Conservation (phyloP, 1,284 basidiomycete species). For the Moesziomyces sp. region DNA sequence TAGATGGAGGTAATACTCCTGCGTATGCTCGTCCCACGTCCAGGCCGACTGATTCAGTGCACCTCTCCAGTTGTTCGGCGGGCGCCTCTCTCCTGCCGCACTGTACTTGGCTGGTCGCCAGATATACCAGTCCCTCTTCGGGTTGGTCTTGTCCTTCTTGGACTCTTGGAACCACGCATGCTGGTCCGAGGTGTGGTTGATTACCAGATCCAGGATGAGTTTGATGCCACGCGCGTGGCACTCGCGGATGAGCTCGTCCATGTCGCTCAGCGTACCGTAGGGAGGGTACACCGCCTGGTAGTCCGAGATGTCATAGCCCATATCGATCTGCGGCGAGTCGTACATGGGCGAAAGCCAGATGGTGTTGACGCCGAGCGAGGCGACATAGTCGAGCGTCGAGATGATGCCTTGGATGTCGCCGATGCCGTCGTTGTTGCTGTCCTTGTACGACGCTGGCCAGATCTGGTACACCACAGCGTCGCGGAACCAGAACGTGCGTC, state of each 20-base stretch:
- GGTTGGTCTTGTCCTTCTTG: constrained; percentile 72
- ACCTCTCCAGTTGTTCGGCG: constrained; percentile 79
- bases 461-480: constrained; percentile 69
- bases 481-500: constrained; percentile 29
- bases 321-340: constrained; percentile 76
- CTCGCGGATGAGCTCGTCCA: constrained; percentile 75
- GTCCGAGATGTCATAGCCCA: constrained; percentile 74
- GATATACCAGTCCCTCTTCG: constrained; percentile 80
- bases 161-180: constrained; percentile 78
- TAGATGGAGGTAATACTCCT: constrained; percentile 80
- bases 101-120: constrained; percentile 77
- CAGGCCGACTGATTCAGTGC: constrained; percentile 81
- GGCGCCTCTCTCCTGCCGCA: constrained; percentile 63
- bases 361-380: constrained; percentile 77
- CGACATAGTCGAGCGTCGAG: constrained; percentile 77
- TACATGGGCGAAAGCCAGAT: constrained; percentile 82
- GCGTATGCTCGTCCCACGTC: constrained; percentile 77
- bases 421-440: constrained; percentile 79
- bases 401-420: constrained; percentile 80
- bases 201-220: constrained; percentile 81
- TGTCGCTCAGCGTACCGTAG: constrained; percentile 79
- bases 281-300: constrained; percentile 78
- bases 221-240: constrained; percentile 78
- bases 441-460: constrained; percentile 79
- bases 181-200: constrained; percentile 78